Percentiles rank a stretch among this genome's conserved stretches.
These are phyloP conservation scores for Kwoniella shivajii DNA, from an alignment of 1,284 basidiomycete species.

Conservation along the genomic window DNA sequence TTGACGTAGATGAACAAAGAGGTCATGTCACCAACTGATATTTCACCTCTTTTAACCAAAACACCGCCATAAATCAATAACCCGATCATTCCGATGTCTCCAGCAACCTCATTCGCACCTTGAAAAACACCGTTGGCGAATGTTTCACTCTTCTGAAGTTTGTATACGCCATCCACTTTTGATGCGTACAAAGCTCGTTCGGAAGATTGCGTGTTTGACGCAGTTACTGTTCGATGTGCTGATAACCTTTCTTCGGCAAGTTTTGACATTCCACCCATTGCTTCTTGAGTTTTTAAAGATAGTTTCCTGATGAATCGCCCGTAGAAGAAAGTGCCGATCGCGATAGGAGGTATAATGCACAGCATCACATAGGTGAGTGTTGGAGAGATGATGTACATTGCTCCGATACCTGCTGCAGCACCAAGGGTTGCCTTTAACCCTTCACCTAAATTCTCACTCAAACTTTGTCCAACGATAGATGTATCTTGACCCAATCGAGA, in stretches of 20 bases:
- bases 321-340: conserved; percentile 52
- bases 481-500: conserved; percentile 53
- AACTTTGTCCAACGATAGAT: conserved; percentile 48
- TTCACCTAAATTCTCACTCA: conserved; percentile 51
- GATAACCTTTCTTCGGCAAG: conserved; percentile 51
- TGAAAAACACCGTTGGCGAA: conserved; percentile 52
- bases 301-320: conserved; percentile 51
- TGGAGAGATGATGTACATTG: conserved; percentile 52
- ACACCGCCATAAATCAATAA: conserved; percentile 51
- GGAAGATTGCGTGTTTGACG: conserved; percentile 47
- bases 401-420: conserved; percentile 47
- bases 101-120: conserved; percentile 49
- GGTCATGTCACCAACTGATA: conserved; percentile 52
- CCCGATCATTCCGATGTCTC: conserved; percentile 52
- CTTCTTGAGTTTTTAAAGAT: conserved; percentile 51
- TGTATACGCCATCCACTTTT: conserved; percentile 47
- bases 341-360: conserved; percentile 51
- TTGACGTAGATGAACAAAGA: conserved; percentile 53
- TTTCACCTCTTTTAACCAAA: conserved; percentile 46
- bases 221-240: conserved; percentile 51
- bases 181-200: conserved; percentile 43
- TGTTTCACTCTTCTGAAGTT: conserved; percentile 50
- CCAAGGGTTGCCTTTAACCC: conserved; percentile 51
- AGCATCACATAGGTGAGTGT: conserved; percentile 50
- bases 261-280: conserved; percentile 51